Evolutionary conservation across 2,329 filamentous ascomycete species (phyloP).

Genomic region (Phaeosphaeriaceae sp.): DNA sequence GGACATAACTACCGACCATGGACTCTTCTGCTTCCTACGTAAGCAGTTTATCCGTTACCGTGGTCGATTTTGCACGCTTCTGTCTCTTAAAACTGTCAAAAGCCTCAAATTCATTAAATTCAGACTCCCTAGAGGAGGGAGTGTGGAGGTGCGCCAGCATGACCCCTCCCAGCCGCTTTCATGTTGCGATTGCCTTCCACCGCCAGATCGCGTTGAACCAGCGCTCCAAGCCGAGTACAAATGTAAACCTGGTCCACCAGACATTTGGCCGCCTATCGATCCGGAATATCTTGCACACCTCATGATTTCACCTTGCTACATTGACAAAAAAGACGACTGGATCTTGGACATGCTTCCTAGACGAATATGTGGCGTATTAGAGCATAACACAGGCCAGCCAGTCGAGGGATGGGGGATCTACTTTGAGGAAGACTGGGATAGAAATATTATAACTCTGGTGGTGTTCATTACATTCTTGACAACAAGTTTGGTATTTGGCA

Average conservation of each 20-base stretch:
- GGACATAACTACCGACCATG: conserved; percentile 12
- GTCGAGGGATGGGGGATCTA: conserved; percentile 30
- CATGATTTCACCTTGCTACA: conserved; percentile 18
- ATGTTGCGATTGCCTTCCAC: conserved; percentile 24
- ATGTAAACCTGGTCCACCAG: conserved; percentile 16
- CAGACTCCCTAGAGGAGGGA: conserved; percentile 11
- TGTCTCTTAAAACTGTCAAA: conserved; percentile 14
- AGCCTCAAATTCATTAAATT: conserved; percentile 21
- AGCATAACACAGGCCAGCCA: conserved; percentile 9
- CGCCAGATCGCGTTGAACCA: conserved; percentile 18
- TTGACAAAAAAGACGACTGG: conserved; percentile 15
- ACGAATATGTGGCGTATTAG: conserved; percentile 16
- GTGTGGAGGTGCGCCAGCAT: conserved; percentile 18
- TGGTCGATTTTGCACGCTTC: conserved; percentile 1
- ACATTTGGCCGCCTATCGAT: conserved; percentile 16
- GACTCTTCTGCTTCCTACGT: conserved; percentile 21
- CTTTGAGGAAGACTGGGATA: conserved; percentile 25
- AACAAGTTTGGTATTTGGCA: conserved; percentile 21
- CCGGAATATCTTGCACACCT: conserved; percentile 21
- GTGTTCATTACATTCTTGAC: conserved; percentile 14
- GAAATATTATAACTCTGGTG: conserved; percentile 9
- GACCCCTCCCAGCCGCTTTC: conserved; percentile 11
- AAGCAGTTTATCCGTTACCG: conserved; percentile 1
- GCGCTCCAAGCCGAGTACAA: conserved; percentile 20
- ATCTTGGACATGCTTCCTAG: conserved; percentile 24